Evolutionary conservation across 139 green algal species (phyloP).

Genomic region (Eudorina sp.): DNA sequence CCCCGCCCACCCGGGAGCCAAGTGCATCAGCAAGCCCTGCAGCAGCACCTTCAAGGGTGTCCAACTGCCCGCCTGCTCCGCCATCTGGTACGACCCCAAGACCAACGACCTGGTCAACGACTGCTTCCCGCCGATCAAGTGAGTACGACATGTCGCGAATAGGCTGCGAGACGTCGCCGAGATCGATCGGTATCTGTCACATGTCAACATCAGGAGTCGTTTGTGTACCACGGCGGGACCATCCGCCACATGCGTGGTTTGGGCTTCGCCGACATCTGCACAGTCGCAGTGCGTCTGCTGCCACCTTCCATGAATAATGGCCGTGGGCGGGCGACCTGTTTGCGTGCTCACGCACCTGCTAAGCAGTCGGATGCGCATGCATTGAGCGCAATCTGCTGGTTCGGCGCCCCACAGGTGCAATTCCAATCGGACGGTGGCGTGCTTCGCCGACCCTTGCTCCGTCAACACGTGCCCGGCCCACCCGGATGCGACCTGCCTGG

Average conservation of each 20-base stretch:
- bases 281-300: not conserved
- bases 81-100: not conserved
- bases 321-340: too few relatives aligned
- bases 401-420: not conserved
- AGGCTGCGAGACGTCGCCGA: too few relatives aligned
- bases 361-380: not conserved
- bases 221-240: too few relatives aligned
- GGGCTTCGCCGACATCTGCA: not conserved
- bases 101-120: not conserved
- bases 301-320: not conserved
- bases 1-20: not conserved
- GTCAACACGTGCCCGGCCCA: not conserved
- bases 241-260: too few relatives aligned
- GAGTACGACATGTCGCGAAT: too few relatives aligned
- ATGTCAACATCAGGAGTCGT: too few relatives aligned
- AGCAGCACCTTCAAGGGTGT: not conserved
- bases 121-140: too few relatives aligned
- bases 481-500: not conserved
- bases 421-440: not conserved
- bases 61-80: not conserved
- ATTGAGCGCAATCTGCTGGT: not conserved
- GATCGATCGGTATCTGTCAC: too few relatives aligned
- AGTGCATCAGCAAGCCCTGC: not conserved
- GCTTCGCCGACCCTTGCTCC: slow-evolving; percentile 25
- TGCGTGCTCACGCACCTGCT: too few relatives aligned